Evolutionary conservation across 148 eudicot species (phyloP).

Genomic region (Gaultheria prostrata): DNA sequence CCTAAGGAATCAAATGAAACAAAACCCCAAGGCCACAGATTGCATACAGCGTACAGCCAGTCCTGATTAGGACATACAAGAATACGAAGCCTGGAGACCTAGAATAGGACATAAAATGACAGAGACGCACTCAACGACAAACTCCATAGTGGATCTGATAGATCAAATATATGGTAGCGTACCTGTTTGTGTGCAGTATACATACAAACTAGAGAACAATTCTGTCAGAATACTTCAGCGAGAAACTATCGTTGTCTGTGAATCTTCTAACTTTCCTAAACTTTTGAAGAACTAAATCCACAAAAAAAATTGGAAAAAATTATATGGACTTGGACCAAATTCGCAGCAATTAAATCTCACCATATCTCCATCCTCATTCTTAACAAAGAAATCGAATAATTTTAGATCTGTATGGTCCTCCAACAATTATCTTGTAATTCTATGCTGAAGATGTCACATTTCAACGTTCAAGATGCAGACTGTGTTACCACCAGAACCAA

Average conservation of each 20-base stretch:
- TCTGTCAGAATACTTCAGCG: background rate
- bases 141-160: background rate
- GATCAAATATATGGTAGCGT: background rate
- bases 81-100: background rate
- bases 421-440: background rate
- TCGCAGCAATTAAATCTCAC: background rate
- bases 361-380: background rate
- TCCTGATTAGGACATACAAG: background rate
- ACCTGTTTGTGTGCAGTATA: background rate
- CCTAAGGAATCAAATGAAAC: background rate
- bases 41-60: background rate
- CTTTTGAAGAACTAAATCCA: background rate
- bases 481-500: background rate
- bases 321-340: slow-evolving; percentile 5
- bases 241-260: background rate
- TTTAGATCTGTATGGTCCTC: background rate
- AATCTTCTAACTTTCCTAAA: slow-evolving; percentile 10
- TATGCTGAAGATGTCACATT: background rate
- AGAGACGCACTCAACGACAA: background rate
- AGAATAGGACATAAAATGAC: background rate
- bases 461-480: background rate
- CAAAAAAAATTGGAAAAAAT: background rate
- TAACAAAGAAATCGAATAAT: background rate
- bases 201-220: background rate
- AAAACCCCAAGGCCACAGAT: background rate